Percentiles rank a stretch among this genome's conserved stretches.
These are phyloP conservation scores for Globisporangium alternatum DNA, from an alignment of 352 stramenopile species.

Conservation along the genomic window DNA sequence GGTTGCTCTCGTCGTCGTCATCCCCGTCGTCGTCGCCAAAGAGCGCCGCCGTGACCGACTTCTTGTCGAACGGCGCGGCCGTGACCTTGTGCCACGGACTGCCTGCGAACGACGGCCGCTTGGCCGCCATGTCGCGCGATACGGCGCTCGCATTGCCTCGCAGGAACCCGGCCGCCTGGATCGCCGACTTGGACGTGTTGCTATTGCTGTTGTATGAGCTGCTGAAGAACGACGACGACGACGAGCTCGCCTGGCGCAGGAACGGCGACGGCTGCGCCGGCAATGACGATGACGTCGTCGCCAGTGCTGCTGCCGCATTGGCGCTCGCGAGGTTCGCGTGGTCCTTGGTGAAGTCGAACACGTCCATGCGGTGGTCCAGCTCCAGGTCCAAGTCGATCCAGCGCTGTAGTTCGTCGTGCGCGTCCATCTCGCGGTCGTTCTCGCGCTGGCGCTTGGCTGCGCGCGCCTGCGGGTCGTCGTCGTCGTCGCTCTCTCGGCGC, in stretches of 20 bases:
- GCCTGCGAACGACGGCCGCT: conserved; percentile 12
- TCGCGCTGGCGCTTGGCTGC: conserved; percentile 17
- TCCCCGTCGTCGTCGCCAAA: conserved; percentile 51
- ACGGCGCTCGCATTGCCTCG: conserved; percentile 12
- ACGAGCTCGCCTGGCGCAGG: conserved; percentile 3
- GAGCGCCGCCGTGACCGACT: conserved; percentile 47
- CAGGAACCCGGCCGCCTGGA: conserved; percentile 15
- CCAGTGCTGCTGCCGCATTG: not conserved
- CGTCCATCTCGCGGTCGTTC: conserved; percentile 32
- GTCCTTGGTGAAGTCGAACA: conserved; percentile 41
- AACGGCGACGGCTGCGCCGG: conserved; percentile 7
- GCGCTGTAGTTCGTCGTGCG: conserved; percentile 53
- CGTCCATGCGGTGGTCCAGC: conserved; percentile 55
- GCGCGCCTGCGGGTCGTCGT: conserved; percentile 4
- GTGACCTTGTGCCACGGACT: conserved; percentile 17
- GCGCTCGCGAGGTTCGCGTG: not conserved
- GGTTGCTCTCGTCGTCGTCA: conserved; percentile 19
- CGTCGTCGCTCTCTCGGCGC: not conserved
- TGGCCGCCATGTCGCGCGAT: conserved; percentile 10
- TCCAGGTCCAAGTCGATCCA: conserved; percentile 65
- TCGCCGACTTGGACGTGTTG: conserved; percentile 16
- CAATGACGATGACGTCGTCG: conserved; percentile 3
- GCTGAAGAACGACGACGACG: conserved; percentile 18
- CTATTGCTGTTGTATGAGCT: conserved; percentile 18
- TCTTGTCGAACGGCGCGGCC: conserved; percentile 31